These are phyloP conservation scores for Ophiocordyceps australis DNA, from an alignment of 2,329 filamentous ascomycete species.

Conservation along the genomic window DNA sequence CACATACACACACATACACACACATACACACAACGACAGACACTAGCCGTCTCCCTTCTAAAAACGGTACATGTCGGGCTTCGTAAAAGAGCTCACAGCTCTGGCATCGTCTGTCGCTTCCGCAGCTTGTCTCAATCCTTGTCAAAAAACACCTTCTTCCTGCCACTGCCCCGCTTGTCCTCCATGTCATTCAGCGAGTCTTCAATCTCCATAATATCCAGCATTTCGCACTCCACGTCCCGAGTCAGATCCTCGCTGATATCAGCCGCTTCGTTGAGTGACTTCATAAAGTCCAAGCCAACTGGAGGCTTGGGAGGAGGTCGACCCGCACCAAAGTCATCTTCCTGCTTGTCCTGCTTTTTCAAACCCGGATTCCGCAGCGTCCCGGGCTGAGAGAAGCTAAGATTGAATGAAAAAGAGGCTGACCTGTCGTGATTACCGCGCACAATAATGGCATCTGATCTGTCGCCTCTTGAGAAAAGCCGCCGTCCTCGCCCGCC, in stretches of 20 bases:
- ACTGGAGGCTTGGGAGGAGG: conserved; percentile 12
- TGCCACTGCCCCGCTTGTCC: conserved; percentile 23
- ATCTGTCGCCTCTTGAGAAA: conserved; percentile 19
- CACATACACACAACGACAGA: too few relatives aligned
- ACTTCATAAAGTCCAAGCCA: conserved; percentile 31
- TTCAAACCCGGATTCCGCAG: conserved; percentile 14
- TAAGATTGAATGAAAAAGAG: conserved; percentile 31
- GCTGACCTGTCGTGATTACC: conserved; percentile 19
- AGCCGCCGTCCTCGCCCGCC: conserved; percentile 14
- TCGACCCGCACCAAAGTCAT: conserved; percentile 5
- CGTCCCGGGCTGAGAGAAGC: conserved; percentile 20
- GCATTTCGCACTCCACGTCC: conserved; percentile 39
- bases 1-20: too few relatives aligned
- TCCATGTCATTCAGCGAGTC: conserved; percentile 38
- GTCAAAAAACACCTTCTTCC: conserved; percentile 34
- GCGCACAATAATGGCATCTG: conserved; percentile 36
- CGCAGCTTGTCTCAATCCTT: conserved; percentile 10
- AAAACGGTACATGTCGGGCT: background rate
- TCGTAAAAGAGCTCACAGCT: background rate
- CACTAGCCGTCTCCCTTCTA: too few relatives aligned
- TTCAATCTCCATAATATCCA: conserved; percentile 50
- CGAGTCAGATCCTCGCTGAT: conserved; percentile 28
- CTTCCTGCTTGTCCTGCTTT: conserved; percentile 10
- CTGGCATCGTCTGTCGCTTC: conserved; percentile 8
- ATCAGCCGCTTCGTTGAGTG: conserved; percentile 33